Conservation (phyloP, 345 rosid species). For the Luvunga scandens region DNA sequence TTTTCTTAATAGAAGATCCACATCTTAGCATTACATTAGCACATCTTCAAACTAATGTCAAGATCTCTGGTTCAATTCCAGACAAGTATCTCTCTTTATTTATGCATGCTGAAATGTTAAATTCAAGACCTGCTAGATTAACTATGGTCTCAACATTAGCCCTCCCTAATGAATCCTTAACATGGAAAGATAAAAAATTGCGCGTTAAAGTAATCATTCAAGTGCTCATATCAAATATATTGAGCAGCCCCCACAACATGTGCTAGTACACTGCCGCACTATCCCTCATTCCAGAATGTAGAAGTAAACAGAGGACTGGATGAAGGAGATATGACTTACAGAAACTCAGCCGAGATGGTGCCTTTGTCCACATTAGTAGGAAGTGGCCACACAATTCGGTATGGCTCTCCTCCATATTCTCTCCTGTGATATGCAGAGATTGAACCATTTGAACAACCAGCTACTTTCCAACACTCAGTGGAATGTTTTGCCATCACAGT, state of each 20-base stretch:
- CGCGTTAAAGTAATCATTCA: too few relatives aligned
- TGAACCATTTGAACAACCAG: conserved; percentile 25
- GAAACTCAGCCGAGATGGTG: conserved; percentile 60
- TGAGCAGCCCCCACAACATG: not conserved
- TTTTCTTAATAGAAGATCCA: not conserved
- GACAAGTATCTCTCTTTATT: not conserved
- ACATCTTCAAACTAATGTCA: too few relatives aligned
- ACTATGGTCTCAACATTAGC: not conserved
- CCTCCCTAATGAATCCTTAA: not conserved
- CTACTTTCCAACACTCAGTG: conserved; percentile 22
- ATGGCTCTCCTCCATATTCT: conserved; percentile 60
- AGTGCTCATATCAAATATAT: not conserved
- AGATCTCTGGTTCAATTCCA: not conserved
- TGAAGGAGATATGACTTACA: conserved; percentile 43
- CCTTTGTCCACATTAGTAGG: conserved; percentile 60
- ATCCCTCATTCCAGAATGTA: not conserved
- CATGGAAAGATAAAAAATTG: too few relatives aligned
- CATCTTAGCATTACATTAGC: not conserved
- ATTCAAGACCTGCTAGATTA: too few relatives aligned
- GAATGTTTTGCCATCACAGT: conserved; percentile 52
- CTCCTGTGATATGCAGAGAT: conserved; percentile 48
- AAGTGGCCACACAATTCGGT: conserved; percentile 63
- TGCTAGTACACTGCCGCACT: not conserved
- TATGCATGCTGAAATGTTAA: too few relatives aligned
- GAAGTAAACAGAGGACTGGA: not conserved